Evolutionary conservation across 495 filamentous ascomycete species (phyloP).

Genomic region (Tuber umbilicatum): DNA sequence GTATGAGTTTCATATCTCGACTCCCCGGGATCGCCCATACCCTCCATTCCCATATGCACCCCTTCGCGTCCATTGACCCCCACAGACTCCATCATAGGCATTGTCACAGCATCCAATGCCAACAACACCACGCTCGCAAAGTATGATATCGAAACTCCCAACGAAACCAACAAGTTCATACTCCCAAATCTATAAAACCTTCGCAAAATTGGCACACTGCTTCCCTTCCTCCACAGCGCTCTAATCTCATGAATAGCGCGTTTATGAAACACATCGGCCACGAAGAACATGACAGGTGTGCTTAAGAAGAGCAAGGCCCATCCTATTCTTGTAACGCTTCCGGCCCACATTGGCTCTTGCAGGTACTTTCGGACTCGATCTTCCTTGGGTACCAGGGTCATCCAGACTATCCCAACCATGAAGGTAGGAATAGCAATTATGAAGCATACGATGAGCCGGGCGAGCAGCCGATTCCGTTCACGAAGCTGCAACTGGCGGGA

Average conservation of each 20-base stretch:
- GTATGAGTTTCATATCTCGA: conserved; percentile 40
- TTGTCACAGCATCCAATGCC: conserved; percentile 56
- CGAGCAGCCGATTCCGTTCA: conserved; percentile 56
- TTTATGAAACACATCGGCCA: conserved; percentile 77
- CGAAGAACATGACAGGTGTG: conserved; percentile 84
- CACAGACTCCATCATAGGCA: conserved; percentile 11
- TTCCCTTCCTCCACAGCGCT: conserved; percentile 73
- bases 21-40: conserved; percentile 15
- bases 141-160: conserved; percentile 85
- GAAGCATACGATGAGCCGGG: conserved; percentile 65
- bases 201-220: conserved; percentile 63
- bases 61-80: conserved; percentile 21
- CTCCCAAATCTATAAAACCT: conserved; percentile 90
- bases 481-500: conserved; percentile 62
- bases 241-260: conserved; percentile 72
- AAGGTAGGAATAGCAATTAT: conserved; percentile 77
- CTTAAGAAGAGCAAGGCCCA: conserved; percentile 80
- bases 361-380: conserved; percentile 57
- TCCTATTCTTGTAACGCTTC: conserved; percentile 67
- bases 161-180: conserved; percentile 90
- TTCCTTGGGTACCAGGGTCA: conserved; percentile 63
- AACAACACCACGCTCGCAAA: conserved; percentile 74
- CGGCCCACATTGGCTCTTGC: conserved; percentile 62
- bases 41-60: conserved; percentile 6
- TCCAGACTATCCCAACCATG: conserved; percentile 83